Evolutionary conservation across 345 rosid species (phyloP).

Genomic region (Eucalyptus coolabah): DNA sequence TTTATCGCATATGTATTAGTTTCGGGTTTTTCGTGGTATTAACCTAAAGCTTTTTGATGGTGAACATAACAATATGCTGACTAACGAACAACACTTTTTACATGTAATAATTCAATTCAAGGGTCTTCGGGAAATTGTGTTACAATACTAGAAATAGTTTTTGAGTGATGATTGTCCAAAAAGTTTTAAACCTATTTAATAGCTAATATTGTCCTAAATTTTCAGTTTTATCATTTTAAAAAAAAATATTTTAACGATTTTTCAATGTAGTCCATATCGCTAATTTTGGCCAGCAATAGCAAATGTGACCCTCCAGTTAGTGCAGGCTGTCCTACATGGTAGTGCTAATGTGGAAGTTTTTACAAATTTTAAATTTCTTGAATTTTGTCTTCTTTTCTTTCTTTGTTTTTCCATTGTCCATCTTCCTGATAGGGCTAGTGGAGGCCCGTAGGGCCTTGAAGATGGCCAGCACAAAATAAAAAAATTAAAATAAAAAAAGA

Average conservation of each 20-base stretch:
- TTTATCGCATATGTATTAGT: too few relatives aligned
- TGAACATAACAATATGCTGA: not conserved
- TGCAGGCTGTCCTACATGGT: not conserved
- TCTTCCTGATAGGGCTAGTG: not conserved
- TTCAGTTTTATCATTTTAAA: not conserved
- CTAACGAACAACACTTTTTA: not conserved
- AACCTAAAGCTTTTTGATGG: not conserved
- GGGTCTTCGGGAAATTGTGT: not conserved
- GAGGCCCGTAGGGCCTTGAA: not conserved
- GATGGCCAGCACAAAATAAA: rapidly evolving
- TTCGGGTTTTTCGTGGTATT: too few relatives aligned
- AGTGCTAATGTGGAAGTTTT: not conserved
- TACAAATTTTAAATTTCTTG: not conserved
- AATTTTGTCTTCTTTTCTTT: not conserved
- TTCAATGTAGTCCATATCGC: not conserved
- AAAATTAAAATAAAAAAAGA: not conserved
- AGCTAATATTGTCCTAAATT: not conserved
- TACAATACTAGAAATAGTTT: not conserved
- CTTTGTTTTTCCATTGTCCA: not conserved
- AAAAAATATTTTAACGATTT: not conserved
- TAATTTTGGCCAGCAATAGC: not conserved
- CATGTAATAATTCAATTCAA: not conserved
- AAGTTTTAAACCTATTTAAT: not conserved
- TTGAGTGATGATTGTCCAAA: not conserved
- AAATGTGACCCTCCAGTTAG: not conserved